Evolutionary conservation across 306 rosid species (phyloP).

Genomic region (Morella rubra): DNA sequence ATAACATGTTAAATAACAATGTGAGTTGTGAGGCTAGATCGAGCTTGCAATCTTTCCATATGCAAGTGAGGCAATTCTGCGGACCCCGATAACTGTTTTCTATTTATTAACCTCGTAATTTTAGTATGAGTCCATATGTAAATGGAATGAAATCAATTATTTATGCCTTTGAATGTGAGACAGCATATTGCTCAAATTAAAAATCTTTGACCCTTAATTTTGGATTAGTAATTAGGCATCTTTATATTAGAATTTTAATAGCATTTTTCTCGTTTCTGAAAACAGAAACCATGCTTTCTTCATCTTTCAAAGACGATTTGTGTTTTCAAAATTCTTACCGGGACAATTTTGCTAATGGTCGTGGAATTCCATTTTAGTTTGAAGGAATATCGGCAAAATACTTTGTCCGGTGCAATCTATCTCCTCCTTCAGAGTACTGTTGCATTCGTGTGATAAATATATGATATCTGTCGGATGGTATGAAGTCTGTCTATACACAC

Average conservation of each 20-base stretch:
- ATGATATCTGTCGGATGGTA: slow-evolving; percentile 43
- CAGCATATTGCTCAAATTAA: slow-evolving; percentile 7
- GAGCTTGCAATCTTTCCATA: slow-evolving; percentile 4
- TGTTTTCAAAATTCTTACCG: background rate
- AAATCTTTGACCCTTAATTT: background rate
- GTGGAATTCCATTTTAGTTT: background rate
- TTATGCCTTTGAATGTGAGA: slow-evolving; percentile 3
- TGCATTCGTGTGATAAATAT: slow-evolving; percentile 55
- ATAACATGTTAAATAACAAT: slow-evolving; percentile 4
- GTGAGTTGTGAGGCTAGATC: slow-evolving; percentile 13
- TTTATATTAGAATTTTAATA: background rate
- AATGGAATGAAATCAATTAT: background rate
- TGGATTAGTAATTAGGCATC: background rate
- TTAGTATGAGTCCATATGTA: background rate
- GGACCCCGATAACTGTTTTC: background rate
- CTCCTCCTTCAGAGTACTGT: slow-evolving; percentile 16
- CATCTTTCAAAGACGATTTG: background rate
- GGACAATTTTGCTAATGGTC: background rate
- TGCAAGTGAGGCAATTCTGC: slow-evolving; percentile 4
- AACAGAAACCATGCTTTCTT: background rate
- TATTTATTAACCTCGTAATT: background rate
- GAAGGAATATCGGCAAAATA: background rate
- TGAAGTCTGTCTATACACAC: slow-evolving; percentile 48
- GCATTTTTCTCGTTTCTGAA: background rate
- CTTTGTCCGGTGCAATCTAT: slow-evolving; percentile 11